Percentiles rank a stretch among this genome's conserved stretches.
Evolutionary conservation across 208 protist species (phyloP).

Genomic region (Histomonas meleagridis): DNA sequence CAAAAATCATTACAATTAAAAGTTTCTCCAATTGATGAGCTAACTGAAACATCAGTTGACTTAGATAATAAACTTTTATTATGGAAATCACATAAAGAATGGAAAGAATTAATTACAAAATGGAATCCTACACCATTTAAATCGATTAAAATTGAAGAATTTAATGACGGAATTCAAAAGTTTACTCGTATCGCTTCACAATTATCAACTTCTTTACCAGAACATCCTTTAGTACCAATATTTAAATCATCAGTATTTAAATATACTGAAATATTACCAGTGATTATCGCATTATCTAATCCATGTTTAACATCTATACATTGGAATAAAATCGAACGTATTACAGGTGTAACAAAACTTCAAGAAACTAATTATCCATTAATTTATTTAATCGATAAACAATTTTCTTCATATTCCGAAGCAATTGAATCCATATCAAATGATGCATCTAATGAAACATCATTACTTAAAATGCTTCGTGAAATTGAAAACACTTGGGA

Average conservation of each 20-base stretch:
- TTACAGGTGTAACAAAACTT: conserved; percentile 33
- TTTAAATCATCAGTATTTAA: conserved; percentile 29
- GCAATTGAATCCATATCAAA: background rate
- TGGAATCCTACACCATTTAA: conserved; percentile 5
- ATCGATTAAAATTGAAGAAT: background rate
- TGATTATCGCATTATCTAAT: conserved; percentile 40
- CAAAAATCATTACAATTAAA: background rate
- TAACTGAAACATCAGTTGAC: background rate
- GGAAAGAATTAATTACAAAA: background rate
- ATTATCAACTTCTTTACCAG: background rate
- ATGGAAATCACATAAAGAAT: background rate
- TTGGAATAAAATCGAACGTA: conserved; percentile 35
- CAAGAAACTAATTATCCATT: background rate
- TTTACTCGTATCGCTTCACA: background rate
- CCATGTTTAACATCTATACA: conserved; percentile 18
- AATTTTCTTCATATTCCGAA: background rate
- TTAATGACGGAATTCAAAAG: background rate
- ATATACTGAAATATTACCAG: conserved; percentile 38
- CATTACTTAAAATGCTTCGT: background rate
- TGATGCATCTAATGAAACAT: conserved; percentile 34
- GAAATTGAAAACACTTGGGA: conserved; percentile 42
- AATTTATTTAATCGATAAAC: background rate
- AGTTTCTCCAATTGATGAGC: conserved; percentile 9
- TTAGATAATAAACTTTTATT: background rate
- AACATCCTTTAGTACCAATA: conserved; percentile 36